A percentile compares a stretch with the other conserved stretches of the same genome.
Evolutionary conservation across 139 green algal species (phyloP).

Genomic region (Volvox africanus): DNA sequence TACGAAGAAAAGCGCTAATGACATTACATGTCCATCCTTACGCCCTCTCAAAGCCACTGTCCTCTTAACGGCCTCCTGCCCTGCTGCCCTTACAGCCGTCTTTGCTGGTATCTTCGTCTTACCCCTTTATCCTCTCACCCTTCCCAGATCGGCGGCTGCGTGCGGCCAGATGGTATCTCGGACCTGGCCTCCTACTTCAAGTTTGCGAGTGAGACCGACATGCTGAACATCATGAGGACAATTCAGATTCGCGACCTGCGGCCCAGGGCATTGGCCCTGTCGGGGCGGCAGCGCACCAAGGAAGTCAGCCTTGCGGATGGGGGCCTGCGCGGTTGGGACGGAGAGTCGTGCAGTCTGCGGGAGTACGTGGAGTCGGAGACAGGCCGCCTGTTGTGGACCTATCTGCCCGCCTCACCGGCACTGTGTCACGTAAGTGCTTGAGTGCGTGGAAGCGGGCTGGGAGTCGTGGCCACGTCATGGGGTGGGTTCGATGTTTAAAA

Average conservation of each 20-base stretch:
- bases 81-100: too few relatives aligned
- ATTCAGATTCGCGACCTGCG: slow-evolving; percentile 39
- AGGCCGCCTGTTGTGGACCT: background rate
- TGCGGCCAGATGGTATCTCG: slow-evolving; percentile 33
- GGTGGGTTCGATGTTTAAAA: too few relatives aligned
- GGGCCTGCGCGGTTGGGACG: slow-evolving; percentile 41
- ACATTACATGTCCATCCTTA: too few relatives aligned
- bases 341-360: slow-evolving; percentile 4
- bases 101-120: background rate
- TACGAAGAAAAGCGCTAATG: too few relatives aligned
- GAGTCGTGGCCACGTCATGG: too few relatives aligned
- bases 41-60: too few relatives aligned
- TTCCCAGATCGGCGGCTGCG: slow-evolving; percentile 27
- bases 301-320: slow-evolving; percentile 29
- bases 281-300: slow-evolving; percentile 1
- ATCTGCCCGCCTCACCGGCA: slow-evolving; percentile 7
- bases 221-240: slow-evolving; percentile 6
- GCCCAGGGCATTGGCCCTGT: slow-evolving; percentile 19
- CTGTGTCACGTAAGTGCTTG: slow-evolving; percentile 6
- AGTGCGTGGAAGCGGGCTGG: too few relatives aligned
- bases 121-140: background rate
- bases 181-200: slow-evolving; percentile 22
- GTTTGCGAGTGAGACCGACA: slow-evolving; percentile 15
- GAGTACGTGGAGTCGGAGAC: slow-evolving; percentile 37
- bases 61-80: too few relatives aligned